Conservation (phyloP, 2,329 filamentous ascomycete species). For the Laburnicola sp. region DNA sequence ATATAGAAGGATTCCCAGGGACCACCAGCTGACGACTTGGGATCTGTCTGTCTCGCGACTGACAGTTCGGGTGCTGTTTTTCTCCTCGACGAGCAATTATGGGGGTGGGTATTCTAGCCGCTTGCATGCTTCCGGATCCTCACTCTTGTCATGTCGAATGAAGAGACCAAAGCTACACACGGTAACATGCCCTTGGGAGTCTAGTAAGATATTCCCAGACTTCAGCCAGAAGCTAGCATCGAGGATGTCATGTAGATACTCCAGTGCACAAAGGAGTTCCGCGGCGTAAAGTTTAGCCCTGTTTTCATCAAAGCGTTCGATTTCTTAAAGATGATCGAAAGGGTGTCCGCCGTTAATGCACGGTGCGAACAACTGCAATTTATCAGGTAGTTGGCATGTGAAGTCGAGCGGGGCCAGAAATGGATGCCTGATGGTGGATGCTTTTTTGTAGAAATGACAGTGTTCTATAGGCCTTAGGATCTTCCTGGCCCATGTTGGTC, state of each 20-base stretch:
- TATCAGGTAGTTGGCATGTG: slow-evolving; percentile 91
- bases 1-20: slow-evolving; percentile 90
- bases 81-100: slow-evolving; percentile 88
- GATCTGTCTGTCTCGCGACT: background rate
- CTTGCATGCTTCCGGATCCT: slow-evolving; percentile 95
- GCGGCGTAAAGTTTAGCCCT: slow-evolving; percentile 97
- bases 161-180: slow-evolving; percentile 94
- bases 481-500: background rate
- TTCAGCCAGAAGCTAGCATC: slow-evolving; percentile 96
- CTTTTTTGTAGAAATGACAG: background rate
- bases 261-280: slow-evolving; percentile 86
- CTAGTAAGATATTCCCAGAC: slow-evolving; percentile 90
- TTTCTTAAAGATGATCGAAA: slow-evolving; percentile 95
- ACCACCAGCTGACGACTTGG: slow-evolving; percentile 98
- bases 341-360: slow-evolving; percentile 97
- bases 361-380: slow-evolving; percentile 93
- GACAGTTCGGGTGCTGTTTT: slow-evolving; percentile 68
- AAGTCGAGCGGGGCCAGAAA: slow-evolving; percentile 97
- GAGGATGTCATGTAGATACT: slow-evolving; percentile 90
- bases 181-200: slow-evolving; percentile 93
- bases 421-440: slow-evolving; percentile 48
- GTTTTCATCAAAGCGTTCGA: slow-evolving; percentile 87
- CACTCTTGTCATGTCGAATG: slow-evolving; percentile 91
- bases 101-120: slow-evolving; percentile 97
- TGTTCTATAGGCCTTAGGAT: background rate